phyloP scores from a whole-genome alignment of 2,329 filamentous ascomycete species.

The Colletotrichum truncatum region DNA sequence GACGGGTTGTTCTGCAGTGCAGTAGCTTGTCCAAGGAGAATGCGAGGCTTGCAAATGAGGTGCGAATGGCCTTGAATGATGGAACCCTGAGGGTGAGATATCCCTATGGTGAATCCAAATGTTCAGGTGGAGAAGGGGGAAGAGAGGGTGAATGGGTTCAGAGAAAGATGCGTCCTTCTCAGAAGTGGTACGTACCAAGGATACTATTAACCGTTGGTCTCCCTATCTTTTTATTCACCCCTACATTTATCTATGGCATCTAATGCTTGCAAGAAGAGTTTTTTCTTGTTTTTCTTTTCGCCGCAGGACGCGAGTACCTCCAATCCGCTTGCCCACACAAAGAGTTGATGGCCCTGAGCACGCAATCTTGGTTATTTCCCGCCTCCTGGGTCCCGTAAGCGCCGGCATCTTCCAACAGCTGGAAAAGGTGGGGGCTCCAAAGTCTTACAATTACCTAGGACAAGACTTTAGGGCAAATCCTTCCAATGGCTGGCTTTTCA shows the following conservation, averaged over 20 bases:
- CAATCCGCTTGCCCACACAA: background rate
- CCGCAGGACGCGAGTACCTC: background rate
- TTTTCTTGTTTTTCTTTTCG: background rate
- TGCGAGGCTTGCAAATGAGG: background rate
- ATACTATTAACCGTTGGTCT: background rate
- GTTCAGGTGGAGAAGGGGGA: background rate
- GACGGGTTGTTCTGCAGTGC: background rate
- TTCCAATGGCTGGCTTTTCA: background rate
- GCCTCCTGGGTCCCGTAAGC: conserved; percentile 9
- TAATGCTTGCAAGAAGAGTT: background rate
- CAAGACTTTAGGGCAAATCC: conserved; percentile 26
- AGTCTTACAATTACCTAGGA: conserved; percentile 30
- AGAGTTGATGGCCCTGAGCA: background rate
- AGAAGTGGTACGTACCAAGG: background rate
- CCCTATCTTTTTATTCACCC: background rate
- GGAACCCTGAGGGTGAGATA: conserved; percentile 2
- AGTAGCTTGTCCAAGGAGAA: background rate
- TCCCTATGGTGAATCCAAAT: background rate
- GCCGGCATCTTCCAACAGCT: background rate
- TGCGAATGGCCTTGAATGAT: conserved; percentile 5
- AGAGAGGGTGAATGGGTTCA: background rate
- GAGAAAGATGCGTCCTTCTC: background rate
- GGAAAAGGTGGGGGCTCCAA: background rate
- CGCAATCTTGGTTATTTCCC: conserved; percentile 26
- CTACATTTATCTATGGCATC: background rate